Base-by-base conservation (phyloP, 805 yeast genomes). In the Schwanniomyces vanrijiae region DNA sequence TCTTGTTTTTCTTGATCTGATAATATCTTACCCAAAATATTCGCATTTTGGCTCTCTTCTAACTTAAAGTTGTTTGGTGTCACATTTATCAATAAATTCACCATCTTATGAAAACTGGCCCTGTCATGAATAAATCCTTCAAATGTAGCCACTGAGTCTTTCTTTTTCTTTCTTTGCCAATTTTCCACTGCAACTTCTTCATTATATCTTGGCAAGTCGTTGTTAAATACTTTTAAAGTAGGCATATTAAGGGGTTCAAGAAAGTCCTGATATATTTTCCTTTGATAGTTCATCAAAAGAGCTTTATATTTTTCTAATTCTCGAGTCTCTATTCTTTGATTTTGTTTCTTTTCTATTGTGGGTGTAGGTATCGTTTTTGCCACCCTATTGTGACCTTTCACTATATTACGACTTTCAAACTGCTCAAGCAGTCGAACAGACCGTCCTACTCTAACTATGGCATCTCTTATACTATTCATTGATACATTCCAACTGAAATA, bases 231-330 rank as follows among this genome's bases (percentile, higher is more conserved):
- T 48, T 68, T 71, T 40, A 73, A 56, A 35, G 65, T 56, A 4
- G 66, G 65, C 46, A 70, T 66, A 5, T 58, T 55, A 28, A 73
- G 58, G 2, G 76, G 75, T 31, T 52, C 50, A 25, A 73, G 52
- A 48, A 71, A 72, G 21, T 68, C 66, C 46, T 62, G 65, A 48
- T 54, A 66, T 26, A 54, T 43, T 37, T 55, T 53, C 18, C 55
- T 50, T 48, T 61, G 66, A 22, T 52, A 54, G 13, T 56, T 53
- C 2, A 42, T 29, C 7, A 55, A 47, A 14, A 50, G 39, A 2
- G 58, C 56, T 16, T 50, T 52, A 21, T 47, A 33, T 35, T 49
- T 44, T 8, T 45, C 42, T 7, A 60, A 44, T 16, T 49, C 49
- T 28, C 43, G 43, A 28, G 46, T 42, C 22, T 54, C 49, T 9